A percentile compares a stretch with the other conserved stretches of the same genome.
phyloP scores from a whole-genome alignment of 176 grass and related monocot genomes.

The Urochloa ruziziensis region DNA sequence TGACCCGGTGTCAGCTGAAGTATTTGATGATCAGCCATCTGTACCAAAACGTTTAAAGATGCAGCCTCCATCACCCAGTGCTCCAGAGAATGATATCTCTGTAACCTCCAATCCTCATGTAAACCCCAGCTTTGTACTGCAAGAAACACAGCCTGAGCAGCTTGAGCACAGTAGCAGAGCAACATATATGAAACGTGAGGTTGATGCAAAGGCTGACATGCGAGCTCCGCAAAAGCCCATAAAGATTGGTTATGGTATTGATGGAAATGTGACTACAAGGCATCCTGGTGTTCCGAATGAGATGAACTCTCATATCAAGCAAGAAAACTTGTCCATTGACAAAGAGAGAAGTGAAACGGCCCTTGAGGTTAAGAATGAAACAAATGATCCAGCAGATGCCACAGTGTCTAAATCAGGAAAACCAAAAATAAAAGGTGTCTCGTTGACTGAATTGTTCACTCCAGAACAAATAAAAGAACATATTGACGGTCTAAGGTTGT shows the following conservation, averaged over 20 bases:
- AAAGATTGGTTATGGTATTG: conserved; percentile 41
- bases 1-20: conserved; percentile 59
- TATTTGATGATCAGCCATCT: conserved; percentile 55
- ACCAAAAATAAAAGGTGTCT: conserved; percentile 98
- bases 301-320: conserved; percentile 61
- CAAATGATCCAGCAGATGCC: conserved; percentile 57
- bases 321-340: conserved; percentile 65
- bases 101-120: conserved; percentile 43
- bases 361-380: conserved; percentile 75
- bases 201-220: conserved; percentile 56
- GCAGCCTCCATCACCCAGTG: conserved; percentile 32
- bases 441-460: conserved; percentile 95
- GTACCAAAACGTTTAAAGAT: conserved; percentile 67
- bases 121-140: conserved; percentile 45
- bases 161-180: conserved; percentile 58
- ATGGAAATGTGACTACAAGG: conserved; percentile 49
- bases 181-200: conserved; percentile 51
- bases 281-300: conserved; percentile 56
- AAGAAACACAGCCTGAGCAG: conserved; percentile 49
- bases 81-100: conserved; percentile 55
- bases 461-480: conserved; percentile 92
- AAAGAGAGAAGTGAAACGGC: conserved; percentile 49
- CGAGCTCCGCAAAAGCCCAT: conserved; percentile 44
- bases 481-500: conserved; percentile 83
- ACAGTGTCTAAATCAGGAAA: conserved; percentile 86